These are phyloP conservation scores for Aspergillus carbonarius DNA, from an alignment of 2,329 filamentous ascomycete species.

Conservation along the genomic window DNA sequence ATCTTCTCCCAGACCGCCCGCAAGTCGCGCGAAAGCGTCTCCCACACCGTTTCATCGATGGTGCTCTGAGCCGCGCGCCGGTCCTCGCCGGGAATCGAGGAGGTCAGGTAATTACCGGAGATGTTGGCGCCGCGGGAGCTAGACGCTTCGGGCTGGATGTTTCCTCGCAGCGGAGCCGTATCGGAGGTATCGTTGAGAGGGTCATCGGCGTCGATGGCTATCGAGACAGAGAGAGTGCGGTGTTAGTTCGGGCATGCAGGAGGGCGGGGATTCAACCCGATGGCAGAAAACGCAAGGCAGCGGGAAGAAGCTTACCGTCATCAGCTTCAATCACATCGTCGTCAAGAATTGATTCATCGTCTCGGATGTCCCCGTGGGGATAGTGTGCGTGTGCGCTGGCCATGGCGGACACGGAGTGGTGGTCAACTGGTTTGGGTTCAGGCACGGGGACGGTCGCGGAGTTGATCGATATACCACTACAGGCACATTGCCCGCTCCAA, in stretches of 20 bases:
- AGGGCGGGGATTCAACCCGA: neutral
- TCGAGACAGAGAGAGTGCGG: neutral
- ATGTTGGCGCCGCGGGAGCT: slow-evolving; percentile 51
- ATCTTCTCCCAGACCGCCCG: slow-evolving; percentile 97
- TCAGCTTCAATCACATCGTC: slow-evolving; percentile 77
- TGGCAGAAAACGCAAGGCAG: neutral
- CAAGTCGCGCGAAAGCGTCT: slow-evolving; percentile 89
- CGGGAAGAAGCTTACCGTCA: slow-evolving; percentile 57
- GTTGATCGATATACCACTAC: slow-evolving; percentile 12
- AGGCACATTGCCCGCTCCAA: slow-evolving; percentile 16
- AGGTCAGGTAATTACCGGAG: slow-evolving; percentile 84
- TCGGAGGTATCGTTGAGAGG: slow-evolving; percentile 69
- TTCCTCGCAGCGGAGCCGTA: slow-evolving; percentile 77
- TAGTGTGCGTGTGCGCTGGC: slow-evolving; percentile 43
- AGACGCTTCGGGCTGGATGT: slow-evolving; percentile 65
- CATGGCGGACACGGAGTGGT: slow-evolving; percentile 23
- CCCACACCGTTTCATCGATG: slow-evolving; percentile 96
- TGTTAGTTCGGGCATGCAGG: neutral
- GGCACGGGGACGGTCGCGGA: slow-evolving; percentile 1
- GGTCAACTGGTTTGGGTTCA: neutral
- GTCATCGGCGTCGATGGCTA: slow-evolving; percentile 90
- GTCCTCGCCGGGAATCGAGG: slow-evolving; percentile 88
- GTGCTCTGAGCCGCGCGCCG: slow-evolving; percentile 85
- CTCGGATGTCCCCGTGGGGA: slow-evolving; percentile 59
- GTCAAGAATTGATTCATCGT: slow-evolving; percentile 62